These are phyloP conservation scores for Fusarium sp. DNA, from an alignment of 2,329 filamentous ascomycete species.

Conservation along the genomic window DNA sequence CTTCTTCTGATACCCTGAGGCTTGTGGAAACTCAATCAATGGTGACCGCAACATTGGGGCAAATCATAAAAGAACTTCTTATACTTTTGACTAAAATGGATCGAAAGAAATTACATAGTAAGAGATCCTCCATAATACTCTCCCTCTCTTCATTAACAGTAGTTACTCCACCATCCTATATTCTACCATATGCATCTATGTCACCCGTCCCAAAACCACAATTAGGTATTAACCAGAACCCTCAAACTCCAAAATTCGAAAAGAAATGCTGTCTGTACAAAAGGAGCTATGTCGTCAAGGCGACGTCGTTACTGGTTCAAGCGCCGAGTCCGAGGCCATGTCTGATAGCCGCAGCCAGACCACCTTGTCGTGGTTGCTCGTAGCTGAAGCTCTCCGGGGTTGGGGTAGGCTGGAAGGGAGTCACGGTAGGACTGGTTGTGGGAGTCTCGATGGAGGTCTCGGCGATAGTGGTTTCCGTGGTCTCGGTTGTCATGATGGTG, in stretches of 20 bases:
- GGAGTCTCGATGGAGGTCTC: neutral
- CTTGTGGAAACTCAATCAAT: neutral
- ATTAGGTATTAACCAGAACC: slow-evolving; percentile 37
- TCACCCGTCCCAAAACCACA: slow-evolving; percentile 1
- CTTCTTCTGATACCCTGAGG: neutral
- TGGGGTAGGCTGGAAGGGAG: slow-evolving; percentile 15
- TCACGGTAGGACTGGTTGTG: slow-evolving; percentile 14
- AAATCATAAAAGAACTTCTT: neutral
- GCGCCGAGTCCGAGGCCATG: slow-evolving; percentile 9
- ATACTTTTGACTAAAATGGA: slow-evolving; percentile 29
- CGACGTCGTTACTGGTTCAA: slow-evolving; percentile 4
- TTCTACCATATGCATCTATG: slow-evolving; percentile 19
- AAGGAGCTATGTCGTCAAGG: slow-evolving; percentile 24
- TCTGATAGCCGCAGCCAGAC: slow-evolving; percentile 1
- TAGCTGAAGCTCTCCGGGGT: slow-evolving; percentile 15
- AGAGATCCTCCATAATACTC: slow-evolving; percentile 8
- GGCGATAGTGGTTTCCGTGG: neutral
- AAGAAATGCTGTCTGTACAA: slow-evolving; percentile 32
- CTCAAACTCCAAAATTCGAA: slow-evolving; percentile 28
- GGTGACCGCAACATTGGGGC: neutral
- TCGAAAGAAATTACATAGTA: slow-evolving; percentile 30
- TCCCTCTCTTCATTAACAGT: neutral
- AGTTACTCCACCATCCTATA: slow-evolving; percentile 5
- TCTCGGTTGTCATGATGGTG: neutral
- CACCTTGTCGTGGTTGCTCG: neutral